phyloP scores from a whole-genome alignment of 106 monocot genomes.

The Acorus gramineus region DNA sequence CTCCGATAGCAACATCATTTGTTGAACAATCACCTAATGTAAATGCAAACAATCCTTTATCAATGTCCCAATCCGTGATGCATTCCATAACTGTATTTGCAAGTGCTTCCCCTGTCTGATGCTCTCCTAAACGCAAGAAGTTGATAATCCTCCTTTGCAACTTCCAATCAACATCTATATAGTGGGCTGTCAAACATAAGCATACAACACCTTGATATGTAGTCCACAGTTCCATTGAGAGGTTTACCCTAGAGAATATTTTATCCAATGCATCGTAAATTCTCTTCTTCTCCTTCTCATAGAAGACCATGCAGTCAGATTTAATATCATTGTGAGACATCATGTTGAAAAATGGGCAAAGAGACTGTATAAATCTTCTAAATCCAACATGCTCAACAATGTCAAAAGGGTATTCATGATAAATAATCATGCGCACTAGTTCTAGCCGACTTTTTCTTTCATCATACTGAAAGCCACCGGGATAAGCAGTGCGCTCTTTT shows the following conservation, averaged over 20 bases:
- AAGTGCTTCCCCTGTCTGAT: slow-evolving; percentile 1
- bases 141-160: slow-evolving; percentile 19
- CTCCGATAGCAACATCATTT: slow-evolving; percentile 4
- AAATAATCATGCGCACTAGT: slow-evolving; percentile 21
- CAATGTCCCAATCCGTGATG: slow-evolving; percentile 15
- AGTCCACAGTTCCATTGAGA: slow-evolving; percentile 8
- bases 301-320: slow-evolving; percentile 13
- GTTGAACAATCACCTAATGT: slow-evolving; percentile 6
- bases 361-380: slow-evolving; percentile 13
- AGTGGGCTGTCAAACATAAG: slow-evolving; percentile 11
- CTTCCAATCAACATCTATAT: slow-evolving; percentile 14
- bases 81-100: slow-evolving; percentile 8
- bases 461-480: slow-evolving; percentile 9
- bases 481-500: not conserved
- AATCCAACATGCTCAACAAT: slow-evolving; percentile 26
- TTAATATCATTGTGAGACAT: slow-evolving; percentile 5
- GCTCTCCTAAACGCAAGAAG: slow-evolving; percentile 7
- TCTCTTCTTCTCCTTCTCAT: slow-evolving; percentile 19
- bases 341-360: slow-evolving; percentile 16
- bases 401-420: slow-evolving; percentile 20
- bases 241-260: slow-evolving; percentile 10
- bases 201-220: slow-evolving; percentile 1
- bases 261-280: slow-evolving; percentile 8
- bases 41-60: slow-evolving; percentile 11
- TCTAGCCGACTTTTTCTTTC: slow-evolving; percentile 17